Percentiles rank a stretch among this genome's conserved stretches.
These are phyloP conservation scores for Zasmidium angulare DNA, from an alignment of 2,329 filamentous ascomycete genomes.

Conservation along the genomic window DNA sequence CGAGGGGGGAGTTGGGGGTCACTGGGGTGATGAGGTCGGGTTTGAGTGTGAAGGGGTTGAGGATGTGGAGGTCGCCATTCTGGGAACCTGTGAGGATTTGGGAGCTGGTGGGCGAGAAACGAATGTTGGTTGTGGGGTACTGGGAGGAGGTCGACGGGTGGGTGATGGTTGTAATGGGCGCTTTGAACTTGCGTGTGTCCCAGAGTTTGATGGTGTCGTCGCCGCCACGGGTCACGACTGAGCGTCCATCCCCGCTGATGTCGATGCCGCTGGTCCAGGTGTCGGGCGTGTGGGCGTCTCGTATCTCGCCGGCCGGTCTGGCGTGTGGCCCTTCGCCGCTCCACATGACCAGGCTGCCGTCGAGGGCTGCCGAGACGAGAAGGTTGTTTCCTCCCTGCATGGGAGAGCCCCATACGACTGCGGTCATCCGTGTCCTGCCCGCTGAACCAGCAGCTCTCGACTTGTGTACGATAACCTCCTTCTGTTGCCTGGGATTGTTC, in stretches of 20 bases:
- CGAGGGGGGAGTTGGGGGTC: conserved; percentile 79
- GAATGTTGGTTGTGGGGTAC: conserved; percentile 82
- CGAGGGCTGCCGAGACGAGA: conserved; percentile 78
- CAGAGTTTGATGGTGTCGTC: conserved; percentile 93
- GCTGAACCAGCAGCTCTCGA: conserved; percentile 84
- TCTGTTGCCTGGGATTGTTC: conserved; percentile 85
- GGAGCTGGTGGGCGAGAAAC: conserved; percentile 79
- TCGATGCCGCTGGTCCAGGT: conserved; percentile 93
- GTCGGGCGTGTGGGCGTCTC: conserved; percentile 75
- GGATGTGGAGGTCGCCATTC: conserved; percentile 82
- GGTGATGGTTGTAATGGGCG: conserved; percentile 74
- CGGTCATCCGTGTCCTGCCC: conserved; percentile 89
- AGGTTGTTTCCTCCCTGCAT: conserved; percentile 75
- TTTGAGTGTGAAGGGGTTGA: conserved; percentile 87
- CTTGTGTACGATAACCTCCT: conserved; percentile 93
- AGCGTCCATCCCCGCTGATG: conserved; percentile 84
- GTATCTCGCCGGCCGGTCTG: conserved; percentile 78
- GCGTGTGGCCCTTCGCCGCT: conserved; percentile 82
- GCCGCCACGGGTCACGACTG: conserved; percentile 86
- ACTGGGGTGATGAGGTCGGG: conserved; percentile 84
- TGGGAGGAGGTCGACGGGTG: conserved; percentile 81
- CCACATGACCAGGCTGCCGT: conserved; percentile 91
- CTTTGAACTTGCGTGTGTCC: conserved; percentile 95
- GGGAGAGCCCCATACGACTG: conserved; percentile 80
- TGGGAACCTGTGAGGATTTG: conserved; percentile 87